Percentiles rank a stretch among this genome's conserved stretches.
These are phyloP conservation scores for Delitschia confertaspora DNA, from an alignment of 495 filamentous ascomycete genomes.

Conservation along the genomic window DNA sequence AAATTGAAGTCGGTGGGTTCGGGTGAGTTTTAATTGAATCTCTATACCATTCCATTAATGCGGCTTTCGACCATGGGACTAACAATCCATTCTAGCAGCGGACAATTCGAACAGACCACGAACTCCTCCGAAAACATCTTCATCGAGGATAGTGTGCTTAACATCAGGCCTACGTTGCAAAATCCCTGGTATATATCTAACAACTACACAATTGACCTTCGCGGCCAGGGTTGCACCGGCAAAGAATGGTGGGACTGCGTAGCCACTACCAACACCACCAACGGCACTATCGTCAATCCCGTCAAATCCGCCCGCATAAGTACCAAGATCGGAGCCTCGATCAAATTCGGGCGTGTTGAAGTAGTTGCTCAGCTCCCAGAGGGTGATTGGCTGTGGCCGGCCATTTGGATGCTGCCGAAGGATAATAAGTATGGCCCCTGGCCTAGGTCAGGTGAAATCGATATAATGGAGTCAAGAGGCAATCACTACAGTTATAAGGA, in stretches of 20 bases:
- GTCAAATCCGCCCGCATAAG: conserved; percentile 71
- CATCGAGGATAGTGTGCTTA: conserved; percentile 56
- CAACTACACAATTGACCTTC: conserved; percentile 57
- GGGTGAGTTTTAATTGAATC: conserved; percentile 62
- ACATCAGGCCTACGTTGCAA: conserved; percentile 71
- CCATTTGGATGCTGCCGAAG: conserved; percentile 84
- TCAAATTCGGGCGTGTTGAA: conserved; percentile 76
- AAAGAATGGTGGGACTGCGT: conserved; percentile 48
- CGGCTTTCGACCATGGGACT: background rate
- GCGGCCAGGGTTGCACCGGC: conserved; percentile 58
- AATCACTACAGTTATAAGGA: conserved; percentile 67
- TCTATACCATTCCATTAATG: no score
- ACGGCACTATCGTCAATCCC: conserved; percentile 66
- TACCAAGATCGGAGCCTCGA: conserved; percentile 56
- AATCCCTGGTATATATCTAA: conserved; percentile 52
- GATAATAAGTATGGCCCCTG: conserved; percentile 63
- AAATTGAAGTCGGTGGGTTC: conserved; percentile 73
- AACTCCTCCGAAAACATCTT: conserved; percentile 60
- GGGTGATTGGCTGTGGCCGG: conserved; percentile 86
- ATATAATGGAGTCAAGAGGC: conserved; percentile 68
- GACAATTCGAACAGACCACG: conserved; percentile 72
- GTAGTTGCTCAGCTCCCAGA: conserved; percentile 63
- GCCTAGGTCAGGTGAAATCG: conserved; percentile 80
- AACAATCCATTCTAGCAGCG: conserved; percentile 48
- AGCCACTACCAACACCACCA: conserved; percentile 55